A percentile compares a stretch with the other conserved stretches of the same genome.
Evolutionary conservation across 176 grass and related monocot genomes (phyloP).

Genomic region (Oryza nivara): DNA sequence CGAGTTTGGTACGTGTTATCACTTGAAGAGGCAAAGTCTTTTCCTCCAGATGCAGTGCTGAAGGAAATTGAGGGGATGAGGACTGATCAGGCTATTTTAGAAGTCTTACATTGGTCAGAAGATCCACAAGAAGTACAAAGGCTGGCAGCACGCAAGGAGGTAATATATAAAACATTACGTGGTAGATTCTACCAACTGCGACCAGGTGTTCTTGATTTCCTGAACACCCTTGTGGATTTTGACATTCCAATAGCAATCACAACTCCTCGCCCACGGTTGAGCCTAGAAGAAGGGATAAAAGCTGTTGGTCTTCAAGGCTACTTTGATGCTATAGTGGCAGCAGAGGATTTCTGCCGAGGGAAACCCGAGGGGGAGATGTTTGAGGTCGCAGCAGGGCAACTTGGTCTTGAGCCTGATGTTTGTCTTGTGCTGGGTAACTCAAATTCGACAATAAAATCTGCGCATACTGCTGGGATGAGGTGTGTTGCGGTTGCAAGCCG

Average conservation of each 20-base stretch:
- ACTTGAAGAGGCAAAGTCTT: constrained; percentile 62
- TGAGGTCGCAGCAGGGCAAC: constrained; percentile 53
- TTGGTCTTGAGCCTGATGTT: constrained; percentile 58
- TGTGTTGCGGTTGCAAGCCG: constrained; percentile 72
- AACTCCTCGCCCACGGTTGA: constrained; percentile 34
- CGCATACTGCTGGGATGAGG: constrained; percentile 70
- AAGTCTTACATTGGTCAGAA: constrained; percentile 74
- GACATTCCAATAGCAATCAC: constrained; percentile 64
- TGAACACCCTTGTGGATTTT: constrained; percentile 59
- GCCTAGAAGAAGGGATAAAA: constrained; percentile 66
- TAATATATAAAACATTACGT: constrained; percentile 54
- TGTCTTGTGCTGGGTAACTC: constrained; percentile 85
- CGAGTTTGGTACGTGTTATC: constrained; percentile 70
- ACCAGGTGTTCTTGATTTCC: constrained; percentile 60
- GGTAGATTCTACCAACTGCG: constrained; percentile 50
- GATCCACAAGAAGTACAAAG: constrained; percentile 58
- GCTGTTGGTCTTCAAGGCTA: constrained; percentile 66
- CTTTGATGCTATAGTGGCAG: constrained; percentile 62
- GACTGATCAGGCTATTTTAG: constrained; percentile 68
- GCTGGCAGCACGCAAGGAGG: constrained; percentile 62
- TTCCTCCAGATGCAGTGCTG: constrained; percentile 55
- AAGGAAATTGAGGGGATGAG: constrained; percentile 72
- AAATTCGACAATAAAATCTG: constrained; percentile 53
- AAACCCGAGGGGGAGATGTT: constrained; percentile 79
- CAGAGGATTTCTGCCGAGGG: constrained; percentile 63